Conservation (phyloP, 2,329 filamentous ascomycete genomes). For the Claviceps spartinae region DNA sequence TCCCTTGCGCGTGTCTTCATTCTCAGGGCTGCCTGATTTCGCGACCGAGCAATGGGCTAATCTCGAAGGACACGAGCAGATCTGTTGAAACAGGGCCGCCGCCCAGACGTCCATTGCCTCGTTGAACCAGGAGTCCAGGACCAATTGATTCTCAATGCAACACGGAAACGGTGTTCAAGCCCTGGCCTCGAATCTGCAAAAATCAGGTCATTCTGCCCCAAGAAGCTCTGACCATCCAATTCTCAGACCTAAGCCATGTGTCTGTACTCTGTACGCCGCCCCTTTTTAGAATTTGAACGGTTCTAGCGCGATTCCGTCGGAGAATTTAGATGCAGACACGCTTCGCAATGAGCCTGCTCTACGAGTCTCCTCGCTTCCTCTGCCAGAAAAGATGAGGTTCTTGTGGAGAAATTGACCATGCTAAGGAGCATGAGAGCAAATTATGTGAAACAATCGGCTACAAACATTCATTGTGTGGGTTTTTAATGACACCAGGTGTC, state of each 20-base stretch:
- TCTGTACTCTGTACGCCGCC: slow-evolving; percentile 1
- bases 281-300: background rate
- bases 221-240: too few relatives aligned
- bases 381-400: background rate
- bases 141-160: background rate
- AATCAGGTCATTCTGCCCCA: background rate
- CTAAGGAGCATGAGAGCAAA: background rate
- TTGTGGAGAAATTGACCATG: background rate
- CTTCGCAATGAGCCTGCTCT: background rate
- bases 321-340: slow-evolving; percentile 1
- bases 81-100: background rate
- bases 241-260: slow-evolving; percentile 3
- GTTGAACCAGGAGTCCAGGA: background rate
- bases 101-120: background rate
- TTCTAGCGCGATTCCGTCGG: slow-evolving; percentile 7
- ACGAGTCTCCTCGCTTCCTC: background rate
- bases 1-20: too few relatives aligned
- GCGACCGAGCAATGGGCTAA: background rate
- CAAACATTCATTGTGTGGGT: background rate
- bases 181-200: background rate
- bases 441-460: background rate
- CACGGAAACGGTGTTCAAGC: background rate
- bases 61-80: background rate
- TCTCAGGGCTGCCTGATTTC: background rate
- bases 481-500: background rate